These are phyloP conservation scores for Fusarium verticillioides DNA, from an alignment of 2,329 filamentous ascomycete species.

Conservation along the genomic window DNA sequence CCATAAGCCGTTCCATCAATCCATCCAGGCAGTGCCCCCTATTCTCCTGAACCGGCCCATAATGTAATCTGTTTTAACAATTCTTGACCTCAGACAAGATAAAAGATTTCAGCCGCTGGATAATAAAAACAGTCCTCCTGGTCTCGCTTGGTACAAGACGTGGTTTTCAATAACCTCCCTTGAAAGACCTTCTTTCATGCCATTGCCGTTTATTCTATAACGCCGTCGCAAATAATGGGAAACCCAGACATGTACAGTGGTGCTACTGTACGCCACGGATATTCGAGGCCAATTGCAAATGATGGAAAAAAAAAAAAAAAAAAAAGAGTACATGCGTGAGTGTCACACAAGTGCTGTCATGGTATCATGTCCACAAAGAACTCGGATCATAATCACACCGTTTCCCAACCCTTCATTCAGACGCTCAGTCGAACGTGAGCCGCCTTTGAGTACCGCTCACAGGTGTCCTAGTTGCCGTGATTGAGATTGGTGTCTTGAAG, in stretches of 20 bases:
- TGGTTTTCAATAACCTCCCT: slow-evolving; percentile 16
- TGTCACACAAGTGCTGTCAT: slow-evolving; percentile 47
- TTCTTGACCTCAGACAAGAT: slow-evolving; percentile 30
- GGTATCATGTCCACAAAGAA: slow-evolving; percentile 52
- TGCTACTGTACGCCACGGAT: slow-evolving; percentile 35
- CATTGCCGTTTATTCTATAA: slow-evolving; percentile 43
- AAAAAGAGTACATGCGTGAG: slow-evolving; percentile 25
- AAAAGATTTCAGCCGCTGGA: slow-evolving; percentile 21
- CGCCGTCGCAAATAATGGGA: slow-evolving; percentile 39
- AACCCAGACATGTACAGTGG: slow-evolving; percentile 23
- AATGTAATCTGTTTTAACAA: slow-evolving; percentile 24
- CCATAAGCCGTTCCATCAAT: slow-evolving; percentile 33
- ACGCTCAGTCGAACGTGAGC: slow-evolving; percentile 82
- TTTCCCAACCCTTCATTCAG: slow-evolving; percentile 10
- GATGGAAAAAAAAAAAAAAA: neutral
- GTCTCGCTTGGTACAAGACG: slow-evolving; percentile 9
- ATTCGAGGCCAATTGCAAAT: slow-evolving; percentile 28
- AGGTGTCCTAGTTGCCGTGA: slow-evolving; percentile 63
- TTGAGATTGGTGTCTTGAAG: slow-evolving; percentile 82
- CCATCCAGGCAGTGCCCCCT: slow-evolving; percentile 21
- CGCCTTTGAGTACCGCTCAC: slow-evolving; percentile 76
- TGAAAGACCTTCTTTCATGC: slow-evolving; percentile 29
- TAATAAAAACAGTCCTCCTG: slow-evolving; percentile 12
- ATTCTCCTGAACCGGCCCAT: slow-evolving; percentile 28
- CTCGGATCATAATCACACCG: slow-evolving; percentile 22